These are phyloP conservation scores for Trypanosoma vivax DNA, from an alignment of 208 protist genomes.

Conservation along the genomic window DNA sequence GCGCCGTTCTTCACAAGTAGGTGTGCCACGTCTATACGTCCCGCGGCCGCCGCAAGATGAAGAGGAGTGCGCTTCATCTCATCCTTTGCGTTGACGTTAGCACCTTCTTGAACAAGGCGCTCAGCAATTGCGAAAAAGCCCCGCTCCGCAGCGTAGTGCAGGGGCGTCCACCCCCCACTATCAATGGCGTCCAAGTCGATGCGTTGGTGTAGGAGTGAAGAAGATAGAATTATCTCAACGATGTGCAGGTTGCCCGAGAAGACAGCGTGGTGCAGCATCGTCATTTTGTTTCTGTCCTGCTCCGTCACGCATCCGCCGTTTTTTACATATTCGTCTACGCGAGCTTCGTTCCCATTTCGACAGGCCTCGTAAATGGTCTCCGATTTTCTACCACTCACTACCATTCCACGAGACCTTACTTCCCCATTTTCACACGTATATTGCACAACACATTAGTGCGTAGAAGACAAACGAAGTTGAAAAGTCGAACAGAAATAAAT, in stretches of 20 bases:
- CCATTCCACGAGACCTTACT: too few relatives aligned
- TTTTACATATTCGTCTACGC: conserved; percentile 47
- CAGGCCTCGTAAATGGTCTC: conserved; percentile 80
- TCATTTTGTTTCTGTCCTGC: conserved; percentile 63
- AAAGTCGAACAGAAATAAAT: too few relatives aligned
- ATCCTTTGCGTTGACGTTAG: conserved; percentile 65
- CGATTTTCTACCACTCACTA: not conserved
- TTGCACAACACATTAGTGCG: too few relatives aligned
- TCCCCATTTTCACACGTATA: not conserved
- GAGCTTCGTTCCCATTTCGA: conserved; percentile 35
- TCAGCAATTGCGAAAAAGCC: conserved; percentile 32
- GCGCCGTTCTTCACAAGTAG: conserved; percentile 47
- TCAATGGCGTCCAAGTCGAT: conserved; percentile 63
- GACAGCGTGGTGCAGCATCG: conserved; percentile 76
- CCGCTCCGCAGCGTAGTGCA: conserved; percentile 83
- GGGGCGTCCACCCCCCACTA: conserved; percentile 71
- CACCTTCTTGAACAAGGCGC: conserved; percentile 55
- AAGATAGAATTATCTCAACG: conserved; percentile 33
- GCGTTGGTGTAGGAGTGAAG: conserved; percentile 17
- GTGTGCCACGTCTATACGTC: conserved; percentile 25
- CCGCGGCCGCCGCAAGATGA: conserved; percentile 60
- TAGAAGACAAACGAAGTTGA: too few relatives aligned
- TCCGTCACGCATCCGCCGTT: conserved; percentile 77
- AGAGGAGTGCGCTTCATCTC: conserved; percentile 60
- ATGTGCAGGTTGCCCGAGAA: conserved; percentile 51